Evolutionary conservation across 208 protist genomes (phyloP).

Genomic region (Crithidia mellificae): DNA sequence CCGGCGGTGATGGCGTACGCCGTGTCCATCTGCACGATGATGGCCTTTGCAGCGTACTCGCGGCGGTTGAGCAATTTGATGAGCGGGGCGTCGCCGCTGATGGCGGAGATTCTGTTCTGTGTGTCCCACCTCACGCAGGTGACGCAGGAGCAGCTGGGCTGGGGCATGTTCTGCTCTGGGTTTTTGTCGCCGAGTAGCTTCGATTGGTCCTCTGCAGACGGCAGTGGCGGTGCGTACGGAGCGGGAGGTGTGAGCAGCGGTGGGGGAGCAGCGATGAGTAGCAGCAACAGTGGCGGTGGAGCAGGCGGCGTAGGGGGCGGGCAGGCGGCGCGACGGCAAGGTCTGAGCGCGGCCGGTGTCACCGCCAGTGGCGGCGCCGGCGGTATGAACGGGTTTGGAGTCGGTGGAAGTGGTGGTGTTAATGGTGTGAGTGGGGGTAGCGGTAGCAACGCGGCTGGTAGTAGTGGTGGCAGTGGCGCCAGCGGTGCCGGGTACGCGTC

Average conservation of each 20-base stretch:
- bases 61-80: conserved; percentile 29
- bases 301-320: neutral
- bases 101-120: conserved; percentile 33
- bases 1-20: conserved; percentile 21
- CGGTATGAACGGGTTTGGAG: neutral
- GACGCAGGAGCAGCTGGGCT: conserved; percentile 40
- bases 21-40: conserved; percentile 8
- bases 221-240: neutral
- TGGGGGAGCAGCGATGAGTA: too few species aligned
- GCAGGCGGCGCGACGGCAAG: conserved; percentile 12
- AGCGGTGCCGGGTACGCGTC: neutral
- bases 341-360: too few species aligned
- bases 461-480: neutral
- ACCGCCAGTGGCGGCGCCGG: neutral
- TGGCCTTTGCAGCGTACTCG: conserved; percentile 22
- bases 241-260: neutral
- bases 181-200: conserved; percentile 15
- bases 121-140: conserved; percentile 31
- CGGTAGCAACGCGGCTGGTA: neutral
- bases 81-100: conserved; percentile 31
- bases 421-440: neutral
- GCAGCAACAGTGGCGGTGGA: neutral
- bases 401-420: neutral
- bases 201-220: conserved; percentile 13
- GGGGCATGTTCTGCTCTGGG: conserved; percentile 26